Percentiles rank a stretch among this genome's conserved stretches.
Evolutionary conservation across 495 filamentous ascomycete genomes (phyloP).

Genomic region (Bryoglossum gracile): DNA sequence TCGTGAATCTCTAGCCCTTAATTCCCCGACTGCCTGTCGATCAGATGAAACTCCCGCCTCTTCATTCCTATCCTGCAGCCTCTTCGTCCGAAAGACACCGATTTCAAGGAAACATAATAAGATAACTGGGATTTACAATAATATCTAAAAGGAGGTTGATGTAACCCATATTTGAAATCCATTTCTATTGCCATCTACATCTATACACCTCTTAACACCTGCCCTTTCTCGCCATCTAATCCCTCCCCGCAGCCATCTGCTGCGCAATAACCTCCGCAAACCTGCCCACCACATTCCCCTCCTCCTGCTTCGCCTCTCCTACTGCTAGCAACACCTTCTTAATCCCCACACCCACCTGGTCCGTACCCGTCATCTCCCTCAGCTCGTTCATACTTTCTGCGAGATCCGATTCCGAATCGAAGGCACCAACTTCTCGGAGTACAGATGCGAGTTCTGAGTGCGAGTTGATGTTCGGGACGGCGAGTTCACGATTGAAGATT

Average conservation of each 20-base stretch:
- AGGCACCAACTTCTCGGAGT: not conserved
- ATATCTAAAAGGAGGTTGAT: too few species aligned
- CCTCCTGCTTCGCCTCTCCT: slow-evolving; percentile 53
- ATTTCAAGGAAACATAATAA: too few species aligned
- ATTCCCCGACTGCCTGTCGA: too few species aligned
- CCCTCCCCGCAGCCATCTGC: slow-evolving; percentile 38
- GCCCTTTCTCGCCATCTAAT: too few species aligned
- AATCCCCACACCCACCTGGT: not conserved
- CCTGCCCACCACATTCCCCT: slow-evolving; percentile 44
- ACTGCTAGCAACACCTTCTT: slow-evolving; percentile 32
- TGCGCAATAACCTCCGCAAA: slow-evolving; percentile 57
- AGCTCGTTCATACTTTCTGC: not conserved
- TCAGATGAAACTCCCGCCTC: too few species aligned
- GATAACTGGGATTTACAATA: too few species aligned
- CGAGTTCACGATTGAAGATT: not conserved
- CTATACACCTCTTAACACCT: too few species aligned
- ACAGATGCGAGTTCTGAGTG: not conserved
- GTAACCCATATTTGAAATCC: too few species aligned
- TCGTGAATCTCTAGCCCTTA: too few species aligned
- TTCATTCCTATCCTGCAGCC: too few species aligned
- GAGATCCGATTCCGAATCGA: not conserved
- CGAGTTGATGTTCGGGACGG: not conserved
- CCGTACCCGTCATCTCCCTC: not conserved
- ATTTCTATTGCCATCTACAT: too few species aligned
- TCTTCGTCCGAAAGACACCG: too few species aligned